Evolutionary conservation across 2,329 filamentous ascomycete genomes (phyloP).

Genomic region (Aspergillus brasiliensis): DNA sequence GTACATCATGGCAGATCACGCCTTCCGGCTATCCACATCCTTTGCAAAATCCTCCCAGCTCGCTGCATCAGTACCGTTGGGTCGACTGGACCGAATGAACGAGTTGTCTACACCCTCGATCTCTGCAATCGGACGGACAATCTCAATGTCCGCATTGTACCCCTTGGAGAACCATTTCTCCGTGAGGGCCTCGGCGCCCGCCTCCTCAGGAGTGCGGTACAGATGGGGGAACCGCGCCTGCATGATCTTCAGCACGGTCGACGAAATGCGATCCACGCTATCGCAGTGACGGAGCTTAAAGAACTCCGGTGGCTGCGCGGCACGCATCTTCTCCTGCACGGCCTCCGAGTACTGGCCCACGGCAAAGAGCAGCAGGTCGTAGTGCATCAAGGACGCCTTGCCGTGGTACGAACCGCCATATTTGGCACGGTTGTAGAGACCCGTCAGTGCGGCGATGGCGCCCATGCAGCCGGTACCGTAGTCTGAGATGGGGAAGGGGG

Average conservation of each 20-base stretch:
- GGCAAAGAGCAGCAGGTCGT: conserved; percentile 66
- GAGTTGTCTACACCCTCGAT: conserved; percentile 53
- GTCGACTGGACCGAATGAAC: conserved; percentile 52
- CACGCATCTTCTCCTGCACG: conserved; percentile 56
- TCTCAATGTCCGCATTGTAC: conserved; percentile 50
- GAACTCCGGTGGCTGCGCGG: conserved; percentile 55
- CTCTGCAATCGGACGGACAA: conserved; percentile 49
- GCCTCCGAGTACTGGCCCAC: conserved; percentile 59
- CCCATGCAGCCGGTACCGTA: conserved; percentile 75
- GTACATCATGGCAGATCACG: not conserved
- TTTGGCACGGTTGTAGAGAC: conserved; percentile 64
- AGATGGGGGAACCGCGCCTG: conserved; percentile 56
- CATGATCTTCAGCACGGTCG: conserved; percentile 60
- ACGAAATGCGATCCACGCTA: conserved; percentile 67
- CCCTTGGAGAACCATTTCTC: conserved; percentile 41
- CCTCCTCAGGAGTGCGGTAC: conserved; percentile 42
- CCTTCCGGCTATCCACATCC: conserved; percentile 29
- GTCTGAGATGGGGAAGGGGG: conserved; percentile 57
- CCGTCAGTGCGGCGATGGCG: conserved; percentile 66
- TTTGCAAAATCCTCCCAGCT: conserved; percentile 47
- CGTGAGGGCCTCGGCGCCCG: conserved; percentile 46
- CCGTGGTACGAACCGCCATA: conserved; percentile 68
- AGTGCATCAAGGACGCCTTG: conserved; percentile 66
- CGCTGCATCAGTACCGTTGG: conserved; percentile 55
- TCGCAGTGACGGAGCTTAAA: conserved; percentile 61